phyloP scores from a whole-genome alignment of 495 filamentous ascomycete species.

The Penicillium argentinense region DNA sequence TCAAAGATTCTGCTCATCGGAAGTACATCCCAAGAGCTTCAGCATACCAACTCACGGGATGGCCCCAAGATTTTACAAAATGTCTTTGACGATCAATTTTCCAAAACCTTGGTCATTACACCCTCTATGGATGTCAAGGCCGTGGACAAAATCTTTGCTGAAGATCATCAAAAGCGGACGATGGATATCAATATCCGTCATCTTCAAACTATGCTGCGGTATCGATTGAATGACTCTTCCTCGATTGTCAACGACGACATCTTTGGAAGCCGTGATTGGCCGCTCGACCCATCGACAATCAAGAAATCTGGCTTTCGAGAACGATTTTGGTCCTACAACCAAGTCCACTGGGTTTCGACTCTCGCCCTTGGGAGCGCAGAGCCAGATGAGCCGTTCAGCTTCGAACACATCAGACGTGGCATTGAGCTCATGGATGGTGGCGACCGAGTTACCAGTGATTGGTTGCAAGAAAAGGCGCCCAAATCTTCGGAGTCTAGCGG shows the following conservation, averaged over 20 bases:
- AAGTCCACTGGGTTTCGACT: constrained; percentile 61
- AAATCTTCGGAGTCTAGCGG: constrained; percentile 24
- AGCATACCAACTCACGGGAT: constrained; percentile 23
- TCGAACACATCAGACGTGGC: constrained; percentile 39
- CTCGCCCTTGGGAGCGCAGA: constrained; percentile 58
- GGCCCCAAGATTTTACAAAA: constrained; percentile 51
- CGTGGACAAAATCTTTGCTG: constrained; percentile 38
- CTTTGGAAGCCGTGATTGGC: constrained; percentile 34
- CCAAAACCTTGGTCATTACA: constrained; percentile 51
- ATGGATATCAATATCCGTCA: constrained; percentile 68
- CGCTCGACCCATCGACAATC: constrained; percentile 31
- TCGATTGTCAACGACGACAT: constrained; percentile 36
- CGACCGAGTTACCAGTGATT: constrained; percentile 36
- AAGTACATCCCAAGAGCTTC: constrained; percentile 47
- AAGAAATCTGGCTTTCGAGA: constrained; percentile 49
- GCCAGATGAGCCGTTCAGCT: constrained; percentile 34
- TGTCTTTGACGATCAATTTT: constrained; percentile 50
- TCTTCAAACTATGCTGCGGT: constrained; percentile 63
- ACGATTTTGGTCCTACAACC: constrained; percentile 57
- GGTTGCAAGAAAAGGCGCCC: constrained; percentile 36
- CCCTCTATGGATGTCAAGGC: constrained; percentile 36
- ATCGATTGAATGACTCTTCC: constrained; percentile 37
- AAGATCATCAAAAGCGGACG: constrained; percentile 51
- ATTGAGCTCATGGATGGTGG: constrained; percentile 40
- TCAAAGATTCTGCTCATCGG: constrained; percentile 76